A percentile compares a stretch with the other conserved stretches of the same genome.
Conservation (phyloP, 1,284 basidiomycete genomes). For the Kwoniella shivajii region DNA sequence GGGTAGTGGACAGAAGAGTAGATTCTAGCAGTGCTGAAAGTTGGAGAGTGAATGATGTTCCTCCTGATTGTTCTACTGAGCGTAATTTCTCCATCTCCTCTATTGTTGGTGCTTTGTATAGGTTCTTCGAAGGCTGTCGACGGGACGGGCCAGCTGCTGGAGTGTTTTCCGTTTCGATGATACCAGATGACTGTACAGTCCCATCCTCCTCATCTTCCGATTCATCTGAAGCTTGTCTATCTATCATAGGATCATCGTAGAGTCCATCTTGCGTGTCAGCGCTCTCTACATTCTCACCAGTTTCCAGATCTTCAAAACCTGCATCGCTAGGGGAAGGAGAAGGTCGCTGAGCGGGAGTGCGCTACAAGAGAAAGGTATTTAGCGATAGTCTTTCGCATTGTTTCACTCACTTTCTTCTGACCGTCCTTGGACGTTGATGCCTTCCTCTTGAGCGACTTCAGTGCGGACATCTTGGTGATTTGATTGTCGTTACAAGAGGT, state of each 20-base stretch:
- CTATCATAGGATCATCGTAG: conserved; percentile 34
- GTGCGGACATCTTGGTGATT: conserved; percentile 10
- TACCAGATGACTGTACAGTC: conserved; percentile 26
- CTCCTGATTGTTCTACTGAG: conserved; percentile 34
- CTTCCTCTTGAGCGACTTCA: conserved; percentile 23
- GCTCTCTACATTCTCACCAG: conserved; percentile 6
- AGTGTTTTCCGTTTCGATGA: conserved; percentile 37
- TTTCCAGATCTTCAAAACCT: conserved; percentile 25
- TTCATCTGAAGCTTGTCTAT: conserved; percentile 30
- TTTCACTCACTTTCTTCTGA: conserved; percentile 5
- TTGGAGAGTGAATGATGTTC: conserved; percentile 60
- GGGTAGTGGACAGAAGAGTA: conserved; percentile 63
- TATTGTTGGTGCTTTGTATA: conserved; percentile 58
- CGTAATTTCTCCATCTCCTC: conserved; percentile 66
- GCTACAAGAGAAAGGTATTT: neutral
- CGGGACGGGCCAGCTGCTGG: conserved; percentile 38
- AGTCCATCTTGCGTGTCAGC: conserved; percentile 4
- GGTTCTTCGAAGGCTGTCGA: conserved; percentile 35
- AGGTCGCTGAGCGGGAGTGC: conserved; percentile 2
- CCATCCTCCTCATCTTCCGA: conserved; percentile 29
- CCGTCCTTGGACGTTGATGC: neutral
- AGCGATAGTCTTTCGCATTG: neutral
- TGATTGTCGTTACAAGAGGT: neutral
- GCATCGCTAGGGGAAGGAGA: conserved; percentile 12
- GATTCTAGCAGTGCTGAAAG: conserved; percentile 71